Conservation (phyloP, 2,329 filamentous ascomycete species). For the Trichoderma sp. region DNA sequence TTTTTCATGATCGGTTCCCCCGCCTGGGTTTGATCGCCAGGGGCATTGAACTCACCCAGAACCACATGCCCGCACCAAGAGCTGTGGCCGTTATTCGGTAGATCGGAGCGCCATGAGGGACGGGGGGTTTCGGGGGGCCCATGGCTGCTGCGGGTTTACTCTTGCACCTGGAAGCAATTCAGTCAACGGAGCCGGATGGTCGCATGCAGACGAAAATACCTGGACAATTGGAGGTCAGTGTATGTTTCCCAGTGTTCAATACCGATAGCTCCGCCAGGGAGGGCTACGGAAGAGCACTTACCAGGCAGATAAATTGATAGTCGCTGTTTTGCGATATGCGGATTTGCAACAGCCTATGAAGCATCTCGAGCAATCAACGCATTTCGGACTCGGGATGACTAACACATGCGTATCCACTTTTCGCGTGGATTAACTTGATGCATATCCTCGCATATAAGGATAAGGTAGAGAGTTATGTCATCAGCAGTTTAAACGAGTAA, state of each 20-base stretch:
- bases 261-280: background rate
- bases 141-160: slow-evolving; percentile 24
- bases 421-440: background rate
- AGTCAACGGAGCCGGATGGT: background rate
- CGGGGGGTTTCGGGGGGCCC: slow-evolving; percentile 40
- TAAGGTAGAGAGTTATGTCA: background rate
- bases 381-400: background rate
- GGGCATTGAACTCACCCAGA: slow-evolving; percentile 15
- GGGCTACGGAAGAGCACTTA: background rate
- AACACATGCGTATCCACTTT: background rate
- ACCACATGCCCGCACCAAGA: slow-evolving; percentile 63
- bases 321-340: slow-evolving; percentile 6
- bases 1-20: background rate
- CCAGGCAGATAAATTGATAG: background rate
- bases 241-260: background rate
- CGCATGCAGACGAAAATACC: background rate
- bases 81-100: slow-evolving; percentile 86
- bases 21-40: background rate
- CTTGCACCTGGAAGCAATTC: slow-evolving; percentile 6
- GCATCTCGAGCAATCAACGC: background rate
- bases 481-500: background rate
- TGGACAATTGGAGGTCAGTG: background rate
- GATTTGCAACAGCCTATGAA: slow-evolving; percentile 2
- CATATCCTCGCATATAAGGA: background rate
- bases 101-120: slow-evolving; percentile 54